Percentiles rank a stretch among this genome's conserved stretches.
phyloP scores from a whole-genome alignment of 768 basidiomycete species.

The Boletus coccyginus region DNA sequence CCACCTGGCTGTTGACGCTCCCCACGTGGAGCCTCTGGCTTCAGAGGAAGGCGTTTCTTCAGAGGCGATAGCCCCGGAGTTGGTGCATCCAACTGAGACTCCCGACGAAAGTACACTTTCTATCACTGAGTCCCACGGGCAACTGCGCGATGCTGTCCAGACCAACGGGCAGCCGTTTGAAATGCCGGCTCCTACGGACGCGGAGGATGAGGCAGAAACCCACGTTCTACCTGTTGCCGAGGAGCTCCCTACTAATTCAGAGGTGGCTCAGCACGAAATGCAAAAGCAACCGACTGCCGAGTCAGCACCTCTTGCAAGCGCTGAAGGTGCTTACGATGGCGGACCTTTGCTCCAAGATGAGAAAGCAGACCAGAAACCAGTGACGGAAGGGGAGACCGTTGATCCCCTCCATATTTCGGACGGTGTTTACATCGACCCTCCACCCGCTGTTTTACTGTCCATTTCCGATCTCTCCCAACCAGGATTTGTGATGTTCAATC shows the following conservation, averaged over 20 bases:
- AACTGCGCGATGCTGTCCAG: constrained; percentile 5
- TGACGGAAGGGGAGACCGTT: constrained; percentile 10
- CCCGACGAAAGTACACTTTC: constrained; percentile 2
- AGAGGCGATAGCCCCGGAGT: constrained; percentile 2
- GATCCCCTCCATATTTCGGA: constrained; percentile 62
- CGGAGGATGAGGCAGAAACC: constrained; percentile 1
- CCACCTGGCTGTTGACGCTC: constrained; percentile 12
- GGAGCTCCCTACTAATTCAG: constrained; percentile 2
- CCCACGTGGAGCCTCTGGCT: constrained; percentile 15
- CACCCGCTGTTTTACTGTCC: constrained; percentile 62
- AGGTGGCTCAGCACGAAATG: constrained; percentile 9
- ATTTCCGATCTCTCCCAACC: constrained; percentile 39
- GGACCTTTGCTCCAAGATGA: constrained; percentile 6
- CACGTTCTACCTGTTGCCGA: constrained; percentile 1
- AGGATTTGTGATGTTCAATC: constrained; percentile 56
- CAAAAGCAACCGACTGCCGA: constrained; percentile 9
- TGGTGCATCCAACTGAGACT: constrained; percentile 6
- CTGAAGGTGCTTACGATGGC: constrained; percentile 6
- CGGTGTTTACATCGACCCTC: constrained; percentile 73
- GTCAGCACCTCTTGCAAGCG: constrained; percentile 1
- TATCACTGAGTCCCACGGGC: constrained; percentile 22
- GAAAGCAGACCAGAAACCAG: constrained; percentile 11
- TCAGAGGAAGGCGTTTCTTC: constrained; percentile 8
- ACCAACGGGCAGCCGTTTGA: constrained; percentile 6
- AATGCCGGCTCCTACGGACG: constrained; percentile 1